Evolutionary conservation across 1,284 basidiomycete species (phyloP), one percentile per base, ranked within the genome.

Genomic region (Cryptococcus jaspeensis): DNA sequence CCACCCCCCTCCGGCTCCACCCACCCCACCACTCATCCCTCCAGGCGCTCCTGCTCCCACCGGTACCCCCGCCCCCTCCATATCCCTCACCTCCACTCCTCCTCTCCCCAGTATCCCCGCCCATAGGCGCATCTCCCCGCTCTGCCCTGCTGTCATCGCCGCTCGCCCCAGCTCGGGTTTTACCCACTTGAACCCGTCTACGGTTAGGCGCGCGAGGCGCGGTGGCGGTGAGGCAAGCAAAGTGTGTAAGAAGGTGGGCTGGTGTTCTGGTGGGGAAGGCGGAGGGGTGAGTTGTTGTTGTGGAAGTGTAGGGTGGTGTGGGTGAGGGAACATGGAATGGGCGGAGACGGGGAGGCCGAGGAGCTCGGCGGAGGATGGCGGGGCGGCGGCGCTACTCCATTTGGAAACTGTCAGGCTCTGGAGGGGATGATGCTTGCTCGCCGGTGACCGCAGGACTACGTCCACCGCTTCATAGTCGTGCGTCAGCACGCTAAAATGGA

Each of bases 391-490:
- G 28, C 28, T 32, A n/a, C 56, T 56, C 66, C 69, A 70, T 47
- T 67, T 71, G 16, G 88, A 87, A 50, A 92, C 81, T 7, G 87
- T 88, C 7, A 92, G 75, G 32, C 85, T 83, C 53, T 82, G 79
- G 9, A 92, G 78, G 1, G 84, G 80, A 51, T 83, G 80, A 22
- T 59, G 22, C 18, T n/a, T 11, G 12, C 42, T 44, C 2, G 47
- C 41, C 2, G 59, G 38, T 23, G 55, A 50, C 12, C 42, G 25
- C 0, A 59, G 25, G 13, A 58, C 53, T 3, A 58, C 49, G 11
- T 63, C 56, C 0, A 61, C 43, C 23, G 43, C 56, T 16, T 56
- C 42, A 15, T 50, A 56, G 52, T 71, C 55, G 8, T 63, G 72
- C 38, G 68, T 52, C 2, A 74, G 67, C 44, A 74, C 67, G 23